phyloP scores from a whole-genome alignment of 208 protist species.

The Acanthamoeba lenticulata region DNA sequence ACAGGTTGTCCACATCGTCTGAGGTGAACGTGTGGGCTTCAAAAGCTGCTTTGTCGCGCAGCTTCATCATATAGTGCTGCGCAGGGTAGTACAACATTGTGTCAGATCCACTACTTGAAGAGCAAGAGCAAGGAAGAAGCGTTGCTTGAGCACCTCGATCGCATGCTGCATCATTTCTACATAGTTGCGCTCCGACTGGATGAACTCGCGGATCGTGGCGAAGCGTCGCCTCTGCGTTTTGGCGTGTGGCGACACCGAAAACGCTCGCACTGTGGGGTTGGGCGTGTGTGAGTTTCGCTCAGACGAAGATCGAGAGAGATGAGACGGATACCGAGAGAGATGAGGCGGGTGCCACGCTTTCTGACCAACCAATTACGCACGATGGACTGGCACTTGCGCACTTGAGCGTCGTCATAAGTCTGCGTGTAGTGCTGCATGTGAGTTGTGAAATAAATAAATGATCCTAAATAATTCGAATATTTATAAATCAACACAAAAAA shows the following conservation, averaged over 20 bases:
- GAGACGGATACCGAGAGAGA: background rate
- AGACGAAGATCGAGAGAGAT: background rate
- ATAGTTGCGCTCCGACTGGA: constrained; percentile 29
- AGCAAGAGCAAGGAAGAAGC: background rate
- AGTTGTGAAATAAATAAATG: no score
- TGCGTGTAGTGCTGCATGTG: background rate
- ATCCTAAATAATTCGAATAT: no score
- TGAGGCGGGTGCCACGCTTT: background rate
- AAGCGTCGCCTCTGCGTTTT: background rate
- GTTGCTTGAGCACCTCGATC: background rate
- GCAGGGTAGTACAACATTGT: background rate
- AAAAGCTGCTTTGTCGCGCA: background rate
- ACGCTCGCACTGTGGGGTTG: background rate
- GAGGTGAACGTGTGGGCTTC: background rate
- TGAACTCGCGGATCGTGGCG: constrained; percentile 15
- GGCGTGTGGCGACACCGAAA: background rate
- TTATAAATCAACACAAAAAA: no score
- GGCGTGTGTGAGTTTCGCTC: background rate
- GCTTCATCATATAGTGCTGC: background rate
- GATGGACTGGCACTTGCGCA: background rate
- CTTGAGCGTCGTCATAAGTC: background rate
- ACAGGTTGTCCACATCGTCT: constrained; percentile 16
- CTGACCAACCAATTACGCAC: background rate
- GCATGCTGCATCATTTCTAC: constrained; percentile 2
- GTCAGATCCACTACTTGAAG: background rate